These are phyloP conservation scores for Neoscytalidium dimidiatum DNA, from an alignment of 2,329 filamentous ascomycete species.

Conservation along the genomic window DNA sequence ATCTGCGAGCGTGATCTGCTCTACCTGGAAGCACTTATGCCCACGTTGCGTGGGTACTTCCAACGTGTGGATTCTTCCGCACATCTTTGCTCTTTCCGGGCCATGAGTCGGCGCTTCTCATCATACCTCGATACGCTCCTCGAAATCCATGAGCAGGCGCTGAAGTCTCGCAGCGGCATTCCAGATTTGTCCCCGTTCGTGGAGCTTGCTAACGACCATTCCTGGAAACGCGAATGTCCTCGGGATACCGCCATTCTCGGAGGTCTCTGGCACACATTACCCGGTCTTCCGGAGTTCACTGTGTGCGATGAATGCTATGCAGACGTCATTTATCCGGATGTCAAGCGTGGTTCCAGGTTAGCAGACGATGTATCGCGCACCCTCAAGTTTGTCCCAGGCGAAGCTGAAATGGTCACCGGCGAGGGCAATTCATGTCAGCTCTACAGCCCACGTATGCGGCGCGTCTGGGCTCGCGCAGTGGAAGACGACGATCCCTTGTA, in stretches of 20 bases:
- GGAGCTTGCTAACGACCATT: conserved; percentile 57
- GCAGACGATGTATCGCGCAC: conserved; percentile 51
- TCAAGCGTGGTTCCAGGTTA: conserved; percentile 23
- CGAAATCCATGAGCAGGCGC: conserved; percentile 36
- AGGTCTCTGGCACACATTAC: conserved; percentile 75
- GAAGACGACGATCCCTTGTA: conserved; percentile 57
- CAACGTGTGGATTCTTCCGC: conserved; percentile 38
- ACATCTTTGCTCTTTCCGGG: conserved; percentile 68
- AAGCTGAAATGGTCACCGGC: conserved; percentile 23
- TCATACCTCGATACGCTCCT: conserved; percentile 60
- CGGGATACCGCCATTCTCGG: conserved; percentile 64
- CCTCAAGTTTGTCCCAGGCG: conserved; percentile 56
- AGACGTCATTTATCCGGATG: conserved; percentile 68
- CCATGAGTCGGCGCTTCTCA: conserved; percentile 58
- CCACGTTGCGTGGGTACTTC: conserved; percentile 70
- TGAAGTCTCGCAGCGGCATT: conserved; percentile 28
- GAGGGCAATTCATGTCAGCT: conserved; percentile 67
- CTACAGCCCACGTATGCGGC: conserved; percentile 78
- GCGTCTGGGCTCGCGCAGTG: conserved; percentile 68
- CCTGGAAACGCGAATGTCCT: conserved; percentile 58
- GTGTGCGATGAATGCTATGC: conserved; percentile 88
- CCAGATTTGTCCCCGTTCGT: conserved; percentile 64
- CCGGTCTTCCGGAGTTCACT: conserved; percentile 73
- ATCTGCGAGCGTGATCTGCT: conserved; percentile 75
- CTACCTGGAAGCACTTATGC: conserved; percentile 72